phyloP scores from a whole-genome alignment of 495 filamentous ascomycete genomes.

The Aspergillus nidulans region DNA sequence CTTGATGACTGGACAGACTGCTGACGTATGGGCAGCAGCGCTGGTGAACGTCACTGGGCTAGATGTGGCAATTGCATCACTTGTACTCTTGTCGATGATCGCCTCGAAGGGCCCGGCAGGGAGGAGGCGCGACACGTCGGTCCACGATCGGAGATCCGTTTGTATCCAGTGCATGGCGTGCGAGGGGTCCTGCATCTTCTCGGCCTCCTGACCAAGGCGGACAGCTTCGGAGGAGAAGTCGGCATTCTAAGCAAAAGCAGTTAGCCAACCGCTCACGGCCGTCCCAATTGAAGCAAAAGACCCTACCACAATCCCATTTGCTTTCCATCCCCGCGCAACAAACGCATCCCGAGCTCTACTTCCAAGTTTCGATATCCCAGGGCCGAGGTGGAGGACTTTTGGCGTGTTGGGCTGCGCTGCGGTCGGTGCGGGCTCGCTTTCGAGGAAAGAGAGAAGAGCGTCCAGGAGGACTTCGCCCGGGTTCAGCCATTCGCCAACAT shows the following conservation, averaged over 20 bases:
- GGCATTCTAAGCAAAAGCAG: constrained; percentile 28
- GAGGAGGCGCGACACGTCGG: constrained; percentile 22
- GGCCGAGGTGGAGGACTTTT: constrained; percentile 37
- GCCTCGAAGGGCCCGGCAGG: constrained; percentile 34
- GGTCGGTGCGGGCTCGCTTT: constrained; percentile 6
- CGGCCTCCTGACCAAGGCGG: constrained; percentile 29
- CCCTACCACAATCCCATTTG: constrained; percentile 35
- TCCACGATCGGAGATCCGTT: constrained; percentile 35
- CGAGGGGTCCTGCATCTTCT: constrained; percentile 15
- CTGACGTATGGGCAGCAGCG: not conserved
- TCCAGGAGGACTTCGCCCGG: constrained; percentile 33
- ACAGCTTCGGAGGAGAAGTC: constrained; percentile 44
- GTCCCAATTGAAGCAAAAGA: not conserved
- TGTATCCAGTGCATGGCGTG: constrained; percentile 36
- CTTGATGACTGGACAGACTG: constrained; percentile 24
- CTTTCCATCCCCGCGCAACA: constrained; percentile 24
- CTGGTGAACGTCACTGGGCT: constrained; percentile 14
- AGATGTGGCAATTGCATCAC: constrained; percentile 39
- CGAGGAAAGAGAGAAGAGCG: constrained; percentile 25
- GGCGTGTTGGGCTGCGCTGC: constrained; percentile 8
- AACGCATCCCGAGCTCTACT: constrained; percentile 30
- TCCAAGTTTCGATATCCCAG: constrained; percentile 38
- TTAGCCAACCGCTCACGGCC: not conserved
- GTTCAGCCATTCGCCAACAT: constrained; percentile 45
- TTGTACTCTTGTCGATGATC: constrained; percentile 42